Evolutionary conservation across 2,329 filamentous ascomycete genomes (phyloP), one percentile per base, ranked within the genome.

Genomic region (Claviceps humidiphila): DNA sequence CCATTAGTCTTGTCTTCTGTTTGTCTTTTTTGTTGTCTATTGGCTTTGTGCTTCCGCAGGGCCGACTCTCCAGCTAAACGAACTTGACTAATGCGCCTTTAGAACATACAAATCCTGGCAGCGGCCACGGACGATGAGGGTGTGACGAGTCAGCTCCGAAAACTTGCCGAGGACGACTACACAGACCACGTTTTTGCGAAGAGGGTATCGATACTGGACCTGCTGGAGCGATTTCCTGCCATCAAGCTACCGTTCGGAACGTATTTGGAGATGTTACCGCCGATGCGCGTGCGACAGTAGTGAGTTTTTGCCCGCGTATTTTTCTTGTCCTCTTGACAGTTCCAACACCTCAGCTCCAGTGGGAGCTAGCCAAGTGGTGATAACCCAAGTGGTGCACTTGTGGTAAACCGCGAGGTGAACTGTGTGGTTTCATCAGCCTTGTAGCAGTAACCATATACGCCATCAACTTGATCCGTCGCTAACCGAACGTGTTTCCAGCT

Each of bases 211-310:
- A 68, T 85, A 0, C 71, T 91, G 6, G 84, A 89, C 55, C 71
- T 91, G 1, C 74, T 91, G 1, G 81, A 87, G 60, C 72, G 75
- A 11, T 84, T 81, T 61, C 72, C 77, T 0, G 66, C 71, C 0
- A 71, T 86, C 37, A 67, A 76, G 2, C 66, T 91, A 0, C 74
- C 85, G 0, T 75, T 93, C 24, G 75, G 75, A 3, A 68, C 78
- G 17, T 91, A 85, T 69, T 72, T 93, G 7, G 73, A 75, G 38
- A 83, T 89, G 74, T 75, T 89, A 0, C 84, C 85, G 1, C 83
- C 86, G 0, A 87, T 93, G 81, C 81, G 85, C 30, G 75, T 87
- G 41, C 77, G 85, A n/a, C 83, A 87, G 64, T 89, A 89, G 65
- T 71, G 58, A 58, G 66, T 55, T 16, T 4, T 4, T 16, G 16